Evolutionary conservation across 2,329 filamentous ascomycete species (phyloP), one percentile per base, ranked within the genome.

Genomic region (Calycina herbarum): DNA sequence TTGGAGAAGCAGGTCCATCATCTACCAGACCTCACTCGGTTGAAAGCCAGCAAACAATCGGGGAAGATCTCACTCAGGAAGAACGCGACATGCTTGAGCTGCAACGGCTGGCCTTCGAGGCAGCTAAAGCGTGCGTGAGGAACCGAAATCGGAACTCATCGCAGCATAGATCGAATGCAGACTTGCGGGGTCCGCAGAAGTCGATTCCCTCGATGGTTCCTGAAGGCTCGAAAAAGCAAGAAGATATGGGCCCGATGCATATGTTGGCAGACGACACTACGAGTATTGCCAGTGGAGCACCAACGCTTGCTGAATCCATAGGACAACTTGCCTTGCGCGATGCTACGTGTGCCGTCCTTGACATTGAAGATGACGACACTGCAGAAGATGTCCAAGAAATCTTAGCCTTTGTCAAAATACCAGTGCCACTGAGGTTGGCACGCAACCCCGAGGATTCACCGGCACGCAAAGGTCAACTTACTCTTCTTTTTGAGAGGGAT

Each of bases 401-500:
- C 45, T 64, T 68, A 65, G 67, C 68, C 31, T 76, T 75, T 65
- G 59, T 70, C 10, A 76, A 73, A 63, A 62, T 69, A 61, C 67
- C 70, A 38, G 65, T 73, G 10, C 69, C 67, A n/a, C 20, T 20
- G 20, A 20, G 20, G 20, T 20, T 1, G 20, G 20, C 20, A 20
- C 20, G 20, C 20, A 20, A 20, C 20, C 67, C 67, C 5, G 60
- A 66, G n/a, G 31, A 66, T 38, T 42, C 62, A 57, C 42, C 62
- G 29, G 24, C 65, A n/a, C 33, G 48, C 10, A 86, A 83, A 74
- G 88, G 85, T 70, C 85, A 88, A 72, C 77, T 89, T 31, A 83
- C 82, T 13, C 76, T 88, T 4, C 77, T 89, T 1, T 77, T 88
- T 20, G 83, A 86, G 69, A 81, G 82, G 40, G 84, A 85, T 67